These are phyloP conservation scores for Tetracentron sinense DNA, from an alignment of 164 flowering plant species.

Conservation along the genomic window DNA sequence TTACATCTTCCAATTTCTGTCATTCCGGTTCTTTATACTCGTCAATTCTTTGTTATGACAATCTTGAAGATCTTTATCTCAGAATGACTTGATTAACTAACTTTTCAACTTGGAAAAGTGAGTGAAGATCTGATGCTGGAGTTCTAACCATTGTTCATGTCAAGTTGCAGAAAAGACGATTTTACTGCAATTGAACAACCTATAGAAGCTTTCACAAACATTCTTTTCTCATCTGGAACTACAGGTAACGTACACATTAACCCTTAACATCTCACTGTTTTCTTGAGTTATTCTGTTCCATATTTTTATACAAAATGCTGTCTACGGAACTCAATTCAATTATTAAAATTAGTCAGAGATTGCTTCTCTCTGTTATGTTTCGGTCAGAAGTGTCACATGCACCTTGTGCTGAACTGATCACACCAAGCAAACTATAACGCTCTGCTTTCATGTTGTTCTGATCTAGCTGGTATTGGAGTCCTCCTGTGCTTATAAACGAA, in stretches of 20 bases:
- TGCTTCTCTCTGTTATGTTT: background rate
- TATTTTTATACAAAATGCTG: background rate
- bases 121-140: background rate
- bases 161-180: slow-evolving; percentile 46
- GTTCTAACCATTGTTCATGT: slow-evolving; percentile 12
- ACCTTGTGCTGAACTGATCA: too few species aligned
- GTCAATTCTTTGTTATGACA: too few species aligned
- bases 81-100: too few species aligned
- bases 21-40: too few species aligned
- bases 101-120: background rate
- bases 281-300: background rate
- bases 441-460: too few species aligned
- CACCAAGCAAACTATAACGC: too few species aligned
- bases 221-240: slow-evolving; percentile 97
- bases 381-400: background rate
- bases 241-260: slow-evolving; percentile 51
- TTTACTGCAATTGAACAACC: slow-evolving; percentile 60
- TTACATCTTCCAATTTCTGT: background rate
- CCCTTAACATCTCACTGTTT: background rate
- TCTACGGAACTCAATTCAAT: background rate
- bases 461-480: too few species aligned
- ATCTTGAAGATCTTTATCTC: too few species aligned
- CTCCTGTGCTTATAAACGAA: too few species aligned
- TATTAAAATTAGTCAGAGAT: too few species aligned
- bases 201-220: slow-evolving; percentile 70